Evolutionary conservation across 352 stramenopile species (phyloP).

Genomic region (Globisporangium solare): DNA sequence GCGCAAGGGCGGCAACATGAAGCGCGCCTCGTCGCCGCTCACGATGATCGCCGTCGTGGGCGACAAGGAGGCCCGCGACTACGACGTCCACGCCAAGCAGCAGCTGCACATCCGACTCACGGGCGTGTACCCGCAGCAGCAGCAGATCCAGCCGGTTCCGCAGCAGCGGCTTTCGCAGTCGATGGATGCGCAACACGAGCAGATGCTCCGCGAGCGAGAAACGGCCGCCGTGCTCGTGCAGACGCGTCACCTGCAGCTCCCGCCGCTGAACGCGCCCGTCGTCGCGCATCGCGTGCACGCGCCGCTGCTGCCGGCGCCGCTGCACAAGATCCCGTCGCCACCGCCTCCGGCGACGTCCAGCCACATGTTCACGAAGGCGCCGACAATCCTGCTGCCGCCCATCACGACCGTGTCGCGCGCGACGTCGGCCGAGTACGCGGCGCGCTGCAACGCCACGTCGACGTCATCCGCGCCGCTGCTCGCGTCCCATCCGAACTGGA

Average conservation of each 20-base stretch:
- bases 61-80: slow-evolving; percentile 2
- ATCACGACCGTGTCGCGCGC: slow-evolving; percentile 13
- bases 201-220: background rate
- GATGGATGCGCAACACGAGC: slow-evolving; percentile 8
- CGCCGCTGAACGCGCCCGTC: background rate
- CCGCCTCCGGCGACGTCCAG: background rate
- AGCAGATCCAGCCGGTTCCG: background rate
- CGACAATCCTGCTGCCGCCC: slow-evolving; percentile 14
- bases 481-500: slow-evolving; percentile 5
- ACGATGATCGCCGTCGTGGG: background rate
- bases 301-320: background rate
- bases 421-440: background rate
- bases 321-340: background rate
- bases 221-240: background rate
- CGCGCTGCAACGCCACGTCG: background rate
- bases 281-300: background rate
- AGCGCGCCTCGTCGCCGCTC: background rate
- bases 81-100: slow-evolving; percentile 8
- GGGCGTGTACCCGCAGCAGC: slow-evolving; percentile 9
- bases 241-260: background rate
- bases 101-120: slow-evolving; percentile 9
- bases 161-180: slow-evolving; percentile 2
- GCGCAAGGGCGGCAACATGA: slow-evolving; percentile 46
- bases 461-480: background rate
- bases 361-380: background rate